phyloP scores from a whole-genome alignment of 331 rosid species.

The Malus hybrid region DNA sequence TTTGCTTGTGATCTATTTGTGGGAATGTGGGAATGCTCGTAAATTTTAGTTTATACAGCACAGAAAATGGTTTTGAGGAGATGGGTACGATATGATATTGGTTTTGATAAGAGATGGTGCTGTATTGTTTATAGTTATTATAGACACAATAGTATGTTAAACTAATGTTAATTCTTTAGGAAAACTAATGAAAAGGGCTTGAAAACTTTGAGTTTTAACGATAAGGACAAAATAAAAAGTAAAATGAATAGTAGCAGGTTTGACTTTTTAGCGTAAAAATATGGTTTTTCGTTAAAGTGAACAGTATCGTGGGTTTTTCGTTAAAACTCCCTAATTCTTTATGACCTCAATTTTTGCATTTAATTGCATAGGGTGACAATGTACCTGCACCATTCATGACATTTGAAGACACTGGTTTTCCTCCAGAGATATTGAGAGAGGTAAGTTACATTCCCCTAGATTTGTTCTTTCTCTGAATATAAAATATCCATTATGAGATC shows the following conservation, averaged over 20 bases:
- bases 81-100: not conserved
- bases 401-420: constrained; percentile 89
- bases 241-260: too few species aligned
- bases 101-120: not conserved
- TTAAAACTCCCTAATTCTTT: not conserved
- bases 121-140: not conserved
- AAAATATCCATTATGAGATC: constrained; percentile 29
- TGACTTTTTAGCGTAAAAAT: too few species aligned
- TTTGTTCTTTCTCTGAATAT: constrained; percentile 15
- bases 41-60: not conserved
- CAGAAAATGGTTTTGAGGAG: not conserved
- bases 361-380: constrained; percentile 74
- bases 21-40: not conserved
- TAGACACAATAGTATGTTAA: not conserved
- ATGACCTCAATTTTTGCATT: constrained; percentile 18
- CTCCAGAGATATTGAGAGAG: constrained; percentile 94
- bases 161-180: not conserved
- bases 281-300: too few species aligned
- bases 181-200: too few species aligned
- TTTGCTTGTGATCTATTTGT: not conserved
- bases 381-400: constrained; percentile 92
- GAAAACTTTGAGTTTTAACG: too few species aligned
- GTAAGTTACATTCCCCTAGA: constrained; percentile 35
- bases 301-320: too few species aligned
- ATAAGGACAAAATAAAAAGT: too few species aligned